Conservation (phyloP, 2,329 filamentous ascomycete genomes). For the Sporothrix pseudoabietina region DNA sequence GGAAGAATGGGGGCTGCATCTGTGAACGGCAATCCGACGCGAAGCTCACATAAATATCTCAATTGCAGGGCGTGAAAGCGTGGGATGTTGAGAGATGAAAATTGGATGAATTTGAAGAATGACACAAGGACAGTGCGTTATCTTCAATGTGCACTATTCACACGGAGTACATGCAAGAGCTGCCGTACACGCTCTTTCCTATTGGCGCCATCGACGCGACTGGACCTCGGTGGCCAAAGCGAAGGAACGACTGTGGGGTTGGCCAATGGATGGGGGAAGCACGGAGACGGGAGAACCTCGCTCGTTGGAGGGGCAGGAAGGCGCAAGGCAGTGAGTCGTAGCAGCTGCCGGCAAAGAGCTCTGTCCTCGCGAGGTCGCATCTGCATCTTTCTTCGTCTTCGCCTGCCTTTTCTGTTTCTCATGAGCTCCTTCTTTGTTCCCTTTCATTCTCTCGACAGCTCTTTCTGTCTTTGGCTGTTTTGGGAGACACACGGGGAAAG, state of each 20-base stretch:
- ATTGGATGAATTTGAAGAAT: not conserved
- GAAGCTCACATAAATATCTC: slow-evolving; percentile 23
- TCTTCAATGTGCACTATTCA: no score
- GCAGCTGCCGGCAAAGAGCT: slow-evolving; percentile 18
- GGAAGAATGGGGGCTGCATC: not conserved
- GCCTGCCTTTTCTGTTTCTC: not conserved
- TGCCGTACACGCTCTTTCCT: not conserved
- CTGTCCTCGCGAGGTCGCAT: not conserved
- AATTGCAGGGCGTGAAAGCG: not conserved
- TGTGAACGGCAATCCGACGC: slow-evolving; percentile 3
- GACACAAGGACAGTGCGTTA: slow-evolving; percentile 23
- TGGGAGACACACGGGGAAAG: slow-evolving; percentile 2
- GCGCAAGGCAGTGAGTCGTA: not conserved
- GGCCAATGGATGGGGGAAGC: slow-evolving; percentile 30
- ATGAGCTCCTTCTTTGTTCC: not conserved
- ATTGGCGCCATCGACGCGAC: slow-evolving; percentile 16
- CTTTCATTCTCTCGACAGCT: not conserved
- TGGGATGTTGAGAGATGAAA: not conserved
- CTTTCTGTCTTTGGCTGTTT: not conserved
- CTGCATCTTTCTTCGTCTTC: not conserved
- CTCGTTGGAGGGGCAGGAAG: slow-evolving; percentile 31
- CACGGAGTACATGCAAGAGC: slow-evolving; percentile 27
- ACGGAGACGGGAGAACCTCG: not conserved
- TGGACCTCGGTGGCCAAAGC: slow-evolving; percentile 24
- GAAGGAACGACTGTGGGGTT: slow-evolving; percentile 32